phyloP scores from a whole-genome alignment of 169 alveolate genomes.

The Plasmodium knowlesi region DNA sequence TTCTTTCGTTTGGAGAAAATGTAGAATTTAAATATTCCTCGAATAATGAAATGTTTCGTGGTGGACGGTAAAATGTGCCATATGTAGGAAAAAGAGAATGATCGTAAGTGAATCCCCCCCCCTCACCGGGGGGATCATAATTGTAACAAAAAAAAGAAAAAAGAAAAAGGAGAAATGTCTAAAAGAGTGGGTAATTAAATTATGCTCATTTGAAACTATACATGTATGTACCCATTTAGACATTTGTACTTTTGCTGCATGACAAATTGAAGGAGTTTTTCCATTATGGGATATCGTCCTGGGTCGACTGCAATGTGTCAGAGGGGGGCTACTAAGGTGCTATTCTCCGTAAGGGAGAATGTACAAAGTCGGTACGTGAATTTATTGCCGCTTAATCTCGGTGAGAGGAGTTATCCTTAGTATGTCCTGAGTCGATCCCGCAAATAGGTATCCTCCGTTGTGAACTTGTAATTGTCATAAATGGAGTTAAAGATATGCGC shows the following conservation, averaged over 20 bases:
- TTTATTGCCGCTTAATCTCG: neutral
- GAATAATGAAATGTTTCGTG: neutral
- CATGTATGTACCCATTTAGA: neutral
- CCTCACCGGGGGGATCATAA: neutral
- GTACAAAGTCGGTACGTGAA: neutral
- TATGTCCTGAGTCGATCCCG: neutral
- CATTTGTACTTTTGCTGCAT: neutral
- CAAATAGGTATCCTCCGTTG: constrained; percentile 35
- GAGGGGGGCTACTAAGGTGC: neutral
- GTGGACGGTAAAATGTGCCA: neutral
- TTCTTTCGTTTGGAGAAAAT: neutral
- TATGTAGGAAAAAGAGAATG: neutral
- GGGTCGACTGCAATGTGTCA: neutral
- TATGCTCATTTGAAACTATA: neutral
- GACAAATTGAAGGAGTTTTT: neutral
- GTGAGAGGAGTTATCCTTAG: neutral
- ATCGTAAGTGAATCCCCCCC: neutral
- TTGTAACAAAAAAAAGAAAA: neutral
- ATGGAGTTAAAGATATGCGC: constrained; percentile 75
- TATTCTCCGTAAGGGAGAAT: neutral
- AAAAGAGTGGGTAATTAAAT: neutral
- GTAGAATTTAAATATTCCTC: neutral
- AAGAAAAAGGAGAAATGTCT: neutral
- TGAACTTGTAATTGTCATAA: constrained; percentile 37
- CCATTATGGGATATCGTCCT: neutral